A percentile compares a stretch with the other conserved stretches of the same genome.
Evolutionary conservation across 257 asterid species (phyloP).

Genomic region (Solanum rostratum): DNA sequence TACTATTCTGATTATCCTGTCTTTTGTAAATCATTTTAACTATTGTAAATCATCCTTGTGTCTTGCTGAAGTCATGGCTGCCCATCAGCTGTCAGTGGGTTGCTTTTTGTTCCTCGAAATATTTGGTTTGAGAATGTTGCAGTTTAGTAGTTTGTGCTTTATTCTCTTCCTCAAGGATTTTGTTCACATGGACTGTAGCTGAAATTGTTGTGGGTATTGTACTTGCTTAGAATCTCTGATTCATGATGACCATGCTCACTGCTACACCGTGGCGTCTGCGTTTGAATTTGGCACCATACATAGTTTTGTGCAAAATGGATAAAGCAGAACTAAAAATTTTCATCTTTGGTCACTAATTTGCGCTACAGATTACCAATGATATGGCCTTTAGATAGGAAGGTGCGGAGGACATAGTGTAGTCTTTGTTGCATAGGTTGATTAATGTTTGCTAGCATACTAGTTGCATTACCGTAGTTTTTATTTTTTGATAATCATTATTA

Average conservation of each 20-base stretch:
- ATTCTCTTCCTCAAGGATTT: background rate
- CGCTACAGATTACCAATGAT: too few relatives aligned
- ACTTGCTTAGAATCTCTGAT: background rate
- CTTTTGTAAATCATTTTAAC: background rate
- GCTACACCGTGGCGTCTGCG: too few relatives aligned
- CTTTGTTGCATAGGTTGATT: too few relatives aligned
- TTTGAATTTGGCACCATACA: background rate
- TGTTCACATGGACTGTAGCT: background rate
- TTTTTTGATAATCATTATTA: too few relatives aligned
- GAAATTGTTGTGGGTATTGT: background rate
- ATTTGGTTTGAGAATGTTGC: background rate
- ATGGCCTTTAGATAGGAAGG: too few relatives aligned
- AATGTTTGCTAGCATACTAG: too few relatives aligned
- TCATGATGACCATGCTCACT: background rate
- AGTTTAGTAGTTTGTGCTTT: background rate
- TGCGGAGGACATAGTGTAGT: too few relatives aligned
- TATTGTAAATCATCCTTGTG: background rate
- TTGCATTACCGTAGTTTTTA: too few relatives aligned
- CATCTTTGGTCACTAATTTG: background rate
- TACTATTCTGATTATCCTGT: background rate
- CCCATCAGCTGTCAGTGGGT: background rate
- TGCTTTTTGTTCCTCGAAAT: background rate
- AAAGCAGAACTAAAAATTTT: background rate
- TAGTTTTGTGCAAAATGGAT: background rate
- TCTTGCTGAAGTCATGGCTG: background rate